Percentiles rank a stretch among this genome's conserved stretches.
These are phyloP conservation scores for Suhomyces wounanorum DNA, from an alignment of 1,139 yeast genomes.

Conservation along the genomic window DNA sequence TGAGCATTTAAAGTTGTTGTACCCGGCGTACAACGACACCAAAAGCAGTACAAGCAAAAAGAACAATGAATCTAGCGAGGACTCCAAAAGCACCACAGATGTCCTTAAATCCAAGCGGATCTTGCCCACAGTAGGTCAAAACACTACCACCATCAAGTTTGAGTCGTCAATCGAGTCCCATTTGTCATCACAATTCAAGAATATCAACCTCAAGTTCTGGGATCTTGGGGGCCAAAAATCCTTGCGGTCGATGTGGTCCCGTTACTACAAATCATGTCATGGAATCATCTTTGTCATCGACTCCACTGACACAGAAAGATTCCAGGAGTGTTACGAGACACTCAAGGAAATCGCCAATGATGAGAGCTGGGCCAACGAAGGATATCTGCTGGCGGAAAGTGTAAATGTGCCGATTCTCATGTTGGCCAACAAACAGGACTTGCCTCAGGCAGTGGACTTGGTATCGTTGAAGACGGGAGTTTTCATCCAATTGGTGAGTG, in stretches of 20 bases:
- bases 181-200: slow-evolving; percentile 41
- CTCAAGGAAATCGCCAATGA: slow-evolving; percentile 49
- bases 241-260: slow-evolving; percentile 80
- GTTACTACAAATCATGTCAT: slow-evolving; percentile 83
- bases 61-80: slow-evolving; percentile 6
- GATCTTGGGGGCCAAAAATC: slow-evolving; percentile 94
- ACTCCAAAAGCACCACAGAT: slow-evolving; percentile 24
- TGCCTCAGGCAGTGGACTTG: slow-evolving; percentile 70
- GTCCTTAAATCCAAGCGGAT: slow-evolving; percentile 55
- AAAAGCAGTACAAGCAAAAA: background rate
- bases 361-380: slow-evolving; percentile 35
- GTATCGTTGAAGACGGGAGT: slow-evolving; percentile 78
- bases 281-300: slow-evolving; percentile 92
- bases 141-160: slow-evolving; percentile 46
- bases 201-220: slow-evolving; percentile 78
- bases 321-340: slow-evolving; percentile 78
- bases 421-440: slow-evolving; percentile 95
- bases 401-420: slow-evolving; percentile 83
- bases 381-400: slow-evolving; percentile 10
- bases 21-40: slow-evolving; percentile 32
- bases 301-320: slow-evolving; percentile 79
- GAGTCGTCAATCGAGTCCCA: slow-evolving; percentile 31
- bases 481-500: slow-evolving; percentile 77
- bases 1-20: slow-evolving; percentile 46
- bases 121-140: slow-evolving; percentile 53